Evolutionary conservation across 148 eudicot species (phyloP).

Genomic region (Dianthus caryophyllus): DNA sequence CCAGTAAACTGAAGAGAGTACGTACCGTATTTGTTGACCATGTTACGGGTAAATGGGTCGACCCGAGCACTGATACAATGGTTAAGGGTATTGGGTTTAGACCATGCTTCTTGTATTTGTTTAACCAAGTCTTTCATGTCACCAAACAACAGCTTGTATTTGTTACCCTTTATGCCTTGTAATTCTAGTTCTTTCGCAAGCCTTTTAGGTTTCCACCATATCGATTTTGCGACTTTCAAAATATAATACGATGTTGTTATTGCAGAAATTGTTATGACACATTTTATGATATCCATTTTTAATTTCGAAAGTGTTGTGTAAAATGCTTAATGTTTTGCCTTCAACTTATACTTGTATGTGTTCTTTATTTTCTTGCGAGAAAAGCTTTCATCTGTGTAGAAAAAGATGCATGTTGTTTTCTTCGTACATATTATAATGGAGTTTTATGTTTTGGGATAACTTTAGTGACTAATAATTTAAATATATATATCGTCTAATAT

Average conservation of each 20-base stretch:
- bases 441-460: neutral
- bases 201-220: constrained; percentile 39
- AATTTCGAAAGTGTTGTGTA: neutral
- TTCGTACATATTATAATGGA: constrained; percentile 2
- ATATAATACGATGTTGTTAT: constrained; percentile 17
- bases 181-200: constrained; percentile 27
- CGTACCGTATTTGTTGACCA: constrained; percentile 45
- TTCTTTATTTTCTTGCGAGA: neutral
- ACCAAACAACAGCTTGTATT: constrained; percentile 34
- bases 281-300: constrained; percentile 15
- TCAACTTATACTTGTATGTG: neutral
- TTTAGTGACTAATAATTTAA: neutral
- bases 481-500: neutral
- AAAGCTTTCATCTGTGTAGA: neutral
- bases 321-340: neutral
- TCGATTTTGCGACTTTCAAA: constrained; percentile 16
- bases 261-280: constrained; percentile 8
- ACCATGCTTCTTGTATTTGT: constrained; percentile 40
- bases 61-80: constrained; percentile 40
- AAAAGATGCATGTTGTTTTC: neutral
- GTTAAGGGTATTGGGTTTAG: constrained; percentile 35
- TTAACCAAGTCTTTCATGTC: constrained; percentile 41
- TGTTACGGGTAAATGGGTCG: constrained; percentile 34
- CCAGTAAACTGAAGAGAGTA: too few species aligned
- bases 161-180: constrained; percentile 39